A percentile compares a stretch with the other conserved stretches of the same genome.
phyloP scores from a whole-genome alignment of 108 stramenopile genomes.

The Discostella stelligeroides region DNA sequence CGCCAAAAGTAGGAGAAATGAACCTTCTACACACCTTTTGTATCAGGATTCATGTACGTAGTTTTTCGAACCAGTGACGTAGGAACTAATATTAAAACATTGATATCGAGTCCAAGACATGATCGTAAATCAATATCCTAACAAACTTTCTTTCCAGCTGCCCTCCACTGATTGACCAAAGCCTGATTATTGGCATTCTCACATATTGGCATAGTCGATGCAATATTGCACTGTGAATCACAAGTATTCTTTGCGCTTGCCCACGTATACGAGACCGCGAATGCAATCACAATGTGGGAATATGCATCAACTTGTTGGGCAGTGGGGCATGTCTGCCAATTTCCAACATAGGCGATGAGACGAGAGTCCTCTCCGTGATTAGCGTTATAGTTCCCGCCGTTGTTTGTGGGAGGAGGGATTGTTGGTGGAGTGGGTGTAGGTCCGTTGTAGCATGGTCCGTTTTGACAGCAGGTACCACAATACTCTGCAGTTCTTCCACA shows the following conservation, averaged over 20 bases:
- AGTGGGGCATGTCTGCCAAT: slow-evolving; percentile 68
- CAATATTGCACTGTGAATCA: slow-evolving; percentile 44
- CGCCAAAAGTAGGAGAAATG: no score
- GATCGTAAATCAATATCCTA: no score
- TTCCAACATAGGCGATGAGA: slow-evolving; percentile 64
- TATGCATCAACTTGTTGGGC: slow-evolving; percentile 49
- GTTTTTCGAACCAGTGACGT: no score
- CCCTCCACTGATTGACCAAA: slow-evolving; percentile 24
- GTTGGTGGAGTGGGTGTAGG: slow-evolving; percentile 25
- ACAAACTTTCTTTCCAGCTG: no score
- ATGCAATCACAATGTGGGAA: slow-evolving; percentile 63
- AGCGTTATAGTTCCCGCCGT: slow-evolving; percentile 20
- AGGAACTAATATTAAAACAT: no score
- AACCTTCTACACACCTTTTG: no score
- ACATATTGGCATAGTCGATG: slow-evolving; percentile 41
- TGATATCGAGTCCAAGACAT: no score
- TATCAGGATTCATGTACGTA: no score
- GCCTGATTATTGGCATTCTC: slow-evolving; percentile 12
- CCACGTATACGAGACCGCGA: slow-evolving; percentile 63
- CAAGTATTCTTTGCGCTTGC: slow-evolving; percentile 43
- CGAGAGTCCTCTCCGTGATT: slow-evolving; percentile 48
- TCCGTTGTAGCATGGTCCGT: slow-evolving; percentile 12
- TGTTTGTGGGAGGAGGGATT: slow-evolving; percentile 11
- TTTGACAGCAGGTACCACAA: slow-evolving; percentile 43
- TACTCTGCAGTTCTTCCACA: slow-evolving; percentile 45